Conservation (phyloP, 2,329 filamentous ascomycete species). For the Colletotrichum sp. region DNA sequence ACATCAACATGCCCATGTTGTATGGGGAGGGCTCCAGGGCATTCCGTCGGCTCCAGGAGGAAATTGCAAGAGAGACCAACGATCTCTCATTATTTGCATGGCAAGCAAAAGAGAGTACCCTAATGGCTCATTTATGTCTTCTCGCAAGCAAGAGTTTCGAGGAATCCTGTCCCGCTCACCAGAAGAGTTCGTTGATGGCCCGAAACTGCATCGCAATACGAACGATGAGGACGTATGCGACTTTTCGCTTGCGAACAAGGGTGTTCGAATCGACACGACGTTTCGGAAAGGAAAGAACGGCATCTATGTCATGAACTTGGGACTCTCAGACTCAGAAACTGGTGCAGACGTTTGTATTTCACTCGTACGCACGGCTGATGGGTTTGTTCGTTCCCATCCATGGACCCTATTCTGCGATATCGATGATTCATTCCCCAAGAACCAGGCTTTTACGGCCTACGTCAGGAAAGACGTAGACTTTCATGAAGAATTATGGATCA, state of each 20-base stretch:
- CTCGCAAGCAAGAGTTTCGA: not conserved
- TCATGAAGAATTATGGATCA: too few relatives aligned
- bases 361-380: not conserved
- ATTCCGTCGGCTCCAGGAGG: slow-evolving; percentile 23
- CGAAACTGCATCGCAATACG: too few relatives aligned
- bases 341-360: not conserved
- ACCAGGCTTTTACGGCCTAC: too few relatives aligned
- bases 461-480: too few relatives aligned
- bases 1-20: slow-evolving; percentile 28
- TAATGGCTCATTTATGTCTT: too few relatives aligned
- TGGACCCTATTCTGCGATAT: not conserved
- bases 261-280: not conserved
- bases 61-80: not conserved
- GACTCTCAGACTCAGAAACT: not conserved
- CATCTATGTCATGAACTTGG: not conserved
- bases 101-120: not conserved
- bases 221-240: not conserved
- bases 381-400: not conserved
- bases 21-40: slow-evolving; percentile 29
- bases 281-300: not conserved
- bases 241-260: not conserved
- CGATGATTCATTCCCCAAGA: too few relatives aligned
- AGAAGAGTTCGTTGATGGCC: too few relatives aligned
- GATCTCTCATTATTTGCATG: not conserved
- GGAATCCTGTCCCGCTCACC: not conserved